Percentiles rank a stretch among this genome's conserved stretches.
Conservation (phyloP, 179 eudicot genomes). For the Sideroxylon spinosum region DNA sequence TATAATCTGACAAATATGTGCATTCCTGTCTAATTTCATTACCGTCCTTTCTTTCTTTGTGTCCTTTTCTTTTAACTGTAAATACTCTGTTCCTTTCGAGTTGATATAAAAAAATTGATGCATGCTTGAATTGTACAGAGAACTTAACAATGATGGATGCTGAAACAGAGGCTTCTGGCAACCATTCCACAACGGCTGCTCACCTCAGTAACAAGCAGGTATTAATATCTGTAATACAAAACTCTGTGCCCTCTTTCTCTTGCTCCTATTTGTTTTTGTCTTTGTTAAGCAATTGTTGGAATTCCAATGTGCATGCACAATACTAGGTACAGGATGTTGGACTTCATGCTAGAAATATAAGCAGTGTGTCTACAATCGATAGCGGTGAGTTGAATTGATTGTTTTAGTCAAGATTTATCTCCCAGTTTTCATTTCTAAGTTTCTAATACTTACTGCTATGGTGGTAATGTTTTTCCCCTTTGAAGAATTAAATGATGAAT, state of each 20-base stretch:
- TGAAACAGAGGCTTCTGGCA: conserved; percentile 36
- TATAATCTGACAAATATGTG: too few species aligned
- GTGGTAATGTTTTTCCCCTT: neutral
- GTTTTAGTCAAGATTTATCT: neutral
- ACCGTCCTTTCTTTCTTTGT: too few species aligned
- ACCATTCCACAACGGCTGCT: conserved; percentile 36
- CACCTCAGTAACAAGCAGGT: conserved; percentile 56
- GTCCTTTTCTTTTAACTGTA: neutral
- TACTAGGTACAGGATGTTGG: conserved; percentile 51
- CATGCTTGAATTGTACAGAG: conserved; percentile 34
- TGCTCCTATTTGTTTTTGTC: neutral
- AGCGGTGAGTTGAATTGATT: conserved; percentile 59
- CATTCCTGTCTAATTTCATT: too few species aligned
- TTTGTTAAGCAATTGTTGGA: neutral
- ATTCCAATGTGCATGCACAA: neutral
- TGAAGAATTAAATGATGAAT: conserved; percentile 60
- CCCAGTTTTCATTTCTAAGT: neutral
- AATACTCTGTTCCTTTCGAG: neutral
- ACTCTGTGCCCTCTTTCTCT: neutral
- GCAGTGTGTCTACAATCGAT: conserved; percentile 73
- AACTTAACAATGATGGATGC: conserved; percentile 29
- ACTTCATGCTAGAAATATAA: conserved; percentile 73
- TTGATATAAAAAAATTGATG: neutral
- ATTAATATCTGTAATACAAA: neutral
- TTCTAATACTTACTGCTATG: neutral